phyloP scores from a whole-genome alignment of 1,284 basidiomycete species.

The Malassezia obtusa region DNA sequence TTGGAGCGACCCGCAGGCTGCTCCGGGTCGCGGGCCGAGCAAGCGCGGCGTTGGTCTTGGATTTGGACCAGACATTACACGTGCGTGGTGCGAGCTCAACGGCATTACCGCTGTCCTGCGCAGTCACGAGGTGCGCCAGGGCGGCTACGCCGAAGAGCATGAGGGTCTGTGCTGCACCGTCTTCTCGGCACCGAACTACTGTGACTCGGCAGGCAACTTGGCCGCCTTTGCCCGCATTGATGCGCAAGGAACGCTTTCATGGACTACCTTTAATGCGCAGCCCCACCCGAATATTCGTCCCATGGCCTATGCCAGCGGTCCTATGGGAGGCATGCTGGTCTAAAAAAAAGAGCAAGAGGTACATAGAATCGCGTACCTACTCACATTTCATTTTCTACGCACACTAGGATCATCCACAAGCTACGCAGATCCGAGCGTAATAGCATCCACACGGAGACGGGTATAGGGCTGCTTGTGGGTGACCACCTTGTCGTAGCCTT shows the following conservation, averaged over 20 bases:
- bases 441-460: conserved; percentile 51
- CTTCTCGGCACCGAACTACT: conserved; percentile 48
- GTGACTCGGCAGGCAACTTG: conserved; percentile 50
- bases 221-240: conserved; percentile 57
- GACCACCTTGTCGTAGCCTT: conserved; percentile 77
- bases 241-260: conserved; percentile 62
- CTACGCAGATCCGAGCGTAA: conserved; percentile 27
- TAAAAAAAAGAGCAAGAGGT: background rate
- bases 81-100: conserved; percentile 75
- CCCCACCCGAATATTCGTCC: conserved; percentile 81
- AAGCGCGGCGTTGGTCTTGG: conserved; percentile 93
- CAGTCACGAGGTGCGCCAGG: conserved; percentile 91
- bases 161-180: conserved; percentile 79
- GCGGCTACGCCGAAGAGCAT: conserved; percentile 76
- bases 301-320: conserved; percentile 65
- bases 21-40: conserved; percentile 82
- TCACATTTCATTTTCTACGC: background rate
- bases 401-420: background rate
- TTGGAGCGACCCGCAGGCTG: conserved; percentile 78
- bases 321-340: conserved; percentile 32
- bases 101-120: conserved; percentile 79
- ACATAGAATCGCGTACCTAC: too few relatives aligned
- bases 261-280: conserved; percentile 69
- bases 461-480: conserved; percentile 89
- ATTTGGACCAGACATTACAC: conserved; percentile 64